phyloP scores from a whole-genome alignment of 139 green algal species.

The Gonium pectorale region DNA sequence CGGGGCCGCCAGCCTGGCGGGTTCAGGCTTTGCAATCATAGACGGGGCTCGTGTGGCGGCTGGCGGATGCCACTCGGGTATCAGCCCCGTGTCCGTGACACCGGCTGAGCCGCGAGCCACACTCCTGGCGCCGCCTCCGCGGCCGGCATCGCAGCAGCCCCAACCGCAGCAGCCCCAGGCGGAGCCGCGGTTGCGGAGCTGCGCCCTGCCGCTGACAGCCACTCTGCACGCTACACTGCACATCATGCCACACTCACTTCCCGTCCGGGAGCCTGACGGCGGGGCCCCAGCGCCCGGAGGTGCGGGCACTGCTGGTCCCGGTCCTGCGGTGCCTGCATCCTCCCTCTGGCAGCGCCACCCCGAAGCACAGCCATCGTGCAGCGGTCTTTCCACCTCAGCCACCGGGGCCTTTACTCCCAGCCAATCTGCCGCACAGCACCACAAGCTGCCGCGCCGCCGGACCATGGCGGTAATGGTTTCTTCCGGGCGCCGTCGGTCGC shows the following conservation, averaged over 20 bases:
- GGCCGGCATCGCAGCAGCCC: too few relatives aligned
- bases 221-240: background rate
- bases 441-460: background rate
- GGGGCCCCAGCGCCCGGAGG: too few relatives aligned
- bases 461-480: too few relatives aligned
- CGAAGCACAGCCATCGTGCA: background rate
- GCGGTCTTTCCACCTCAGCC: background rate
- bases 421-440: background rate
- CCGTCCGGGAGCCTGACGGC: too few relatives aligned
- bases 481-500: background rate
- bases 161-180: too few relatives aligned
- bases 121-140: too few relatives aligned
- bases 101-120: background rate
- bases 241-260: background rate
- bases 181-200: too few relatives aligned
- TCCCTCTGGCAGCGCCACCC: background rate
- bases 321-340: background rate
- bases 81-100: constrained; percentile 4
- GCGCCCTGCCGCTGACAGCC: background rate
- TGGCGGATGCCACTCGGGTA: too few relatives aligned
- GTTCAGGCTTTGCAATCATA: too few relatives aligned
- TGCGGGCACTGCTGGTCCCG: background rate
- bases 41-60: too few relatives aligned
- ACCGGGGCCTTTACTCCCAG: background rate
- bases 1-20: too few relatives aligned